phyloP scores from a whole-genome alignment of 108 stramenopile genomes.

The Pseudonitzschia multiseries region DNA sequence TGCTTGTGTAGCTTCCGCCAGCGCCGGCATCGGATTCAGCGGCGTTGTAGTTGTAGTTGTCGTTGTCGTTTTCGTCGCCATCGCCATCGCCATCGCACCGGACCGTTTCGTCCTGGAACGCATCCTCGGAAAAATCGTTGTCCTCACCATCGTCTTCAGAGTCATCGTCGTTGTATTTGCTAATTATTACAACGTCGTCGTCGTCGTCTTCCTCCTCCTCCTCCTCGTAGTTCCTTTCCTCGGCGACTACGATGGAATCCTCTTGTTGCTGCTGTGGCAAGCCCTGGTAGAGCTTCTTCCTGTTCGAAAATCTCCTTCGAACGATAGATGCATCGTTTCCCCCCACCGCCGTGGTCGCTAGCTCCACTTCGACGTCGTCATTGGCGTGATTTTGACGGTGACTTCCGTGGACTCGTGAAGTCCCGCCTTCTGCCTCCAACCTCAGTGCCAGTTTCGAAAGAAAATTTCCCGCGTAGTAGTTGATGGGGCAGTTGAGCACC shows the following conservation, averaged over 20 bases:
- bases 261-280: slow-evolving; percentile 9
- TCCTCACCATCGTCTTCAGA: neutral
- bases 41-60: too few species aligned
- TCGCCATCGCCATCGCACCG: neutral
- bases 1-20: neutral
- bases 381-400: neutral
- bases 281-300: neutral
- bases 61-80: too few species aligned
- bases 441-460: slow-evolving; percentile 34
- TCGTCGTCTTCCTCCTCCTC: too few species aligned
- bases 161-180: neutral
- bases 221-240: neutral
- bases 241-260: neutral
- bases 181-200: neutral
- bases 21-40: neutral
- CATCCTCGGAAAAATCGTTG: neutral
- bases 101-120: slow-evolving; percentile 12
- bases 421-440: neutral
- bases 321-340: neutral
- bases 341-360: neutral
- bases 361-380: neutral
- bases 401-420: neutral
- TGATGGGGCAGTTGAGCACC: slow-evolving; percentile 64
- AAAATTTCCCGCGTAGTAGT: slow-evolving; percentile 61
- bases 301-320: neutral